Percentiles rank a stretch among this genome's conserved stretches.
Conservation (phyloP, 441 rosid genomes). For the Biscutella auriculata region DNA sequence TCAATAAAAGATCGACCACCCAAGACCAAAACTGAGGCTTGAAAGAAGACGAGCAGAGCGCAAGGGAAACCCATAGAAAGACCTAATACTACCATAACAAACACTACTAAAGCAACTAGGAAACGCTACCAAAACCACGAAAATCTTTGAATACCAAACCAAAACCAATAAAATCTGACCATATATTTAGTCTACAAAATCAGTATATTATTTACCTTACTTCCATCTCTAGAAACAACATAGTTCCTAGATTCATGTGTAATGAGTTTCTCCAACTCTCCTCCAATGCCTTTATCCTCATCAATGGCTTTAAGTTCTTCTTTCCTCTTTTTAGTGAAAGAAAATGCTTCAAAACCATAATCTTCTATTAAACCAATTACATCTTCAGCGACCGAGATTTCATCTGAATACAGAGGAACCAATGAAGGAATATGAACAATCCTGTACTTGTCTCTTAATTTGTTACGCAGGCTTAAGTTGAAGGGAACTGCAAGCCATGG, state of each 20-base stretch:
- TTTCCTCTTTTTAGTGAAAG: constrained; percentile 52
- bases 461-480: constrained; percentile 27
- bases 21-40: no score
- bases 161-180: no score
- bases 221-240: constrained; percentile 36
- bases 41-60: no score
- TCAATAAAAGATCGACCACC: no score
- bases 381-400: constrained; percentile 35
- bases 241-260: constrained; percentile 36
- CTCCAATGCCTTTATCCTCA: constrained; percentile 46
- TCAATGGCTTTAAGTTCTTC: constrained; percentile 52
- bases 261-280: constrained; percentile 46
- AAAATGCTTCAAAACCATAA: constrained; percentile 62
- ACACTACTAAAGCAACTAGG: no score
- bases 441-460: constrained; percentile 29
- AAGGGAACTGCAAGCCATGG: constrained; percentile 77
- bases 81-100: no score
- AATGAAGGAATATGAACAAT: constrained; percentile 54
- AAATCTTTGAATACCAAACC: no score
- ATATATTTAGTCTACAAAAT: background rate
- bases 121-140: no score
- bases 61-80: no score
- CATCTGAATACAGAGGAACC: constrained; percentile 39
- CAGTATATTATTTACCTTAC: constrained; percentile 28
- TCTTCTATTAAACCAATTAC: constrained; percentile 51